These are phyloP conservation scores for Xanthoconium purpureum DNA, from an alignment of 768 basidiomycete genomes.

Conservation along the genomic window DNA sequence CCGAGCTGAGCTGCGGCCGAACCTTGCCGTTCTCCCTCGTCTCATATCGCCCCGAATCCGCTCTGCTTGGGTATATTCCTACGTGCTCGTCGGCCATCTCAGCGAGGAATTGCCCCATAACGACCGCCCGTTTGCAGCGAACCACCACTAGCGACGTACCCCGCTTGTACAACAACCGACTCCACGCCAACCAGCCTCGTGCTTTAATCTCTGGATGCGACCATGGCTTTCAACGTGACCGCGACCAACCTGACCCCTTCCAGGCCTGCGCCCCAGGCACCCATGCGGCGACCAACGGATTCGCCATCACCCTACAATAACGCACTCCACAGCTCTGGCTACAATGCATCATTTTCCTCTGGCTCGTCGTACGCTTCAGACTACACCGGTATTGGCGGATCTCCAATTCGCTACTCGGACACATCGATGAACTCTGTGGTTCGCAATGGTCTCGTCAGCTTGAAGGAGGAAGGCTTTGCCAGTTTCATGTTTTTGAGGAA, in stretches of 20 bases:
- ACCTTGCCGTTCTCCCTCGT: neutral
- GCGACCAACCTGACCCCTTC: conserved; percentile 69
- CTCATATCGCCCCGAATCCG: neutral
- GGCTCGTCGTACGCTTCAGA: conserved; percentile 59
- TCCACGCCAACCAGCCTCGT: conserved; percentile 6
- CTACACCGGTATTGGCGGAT: conserved; percentile 82
- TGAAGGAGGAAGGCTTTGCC: conserved; percentile 93
- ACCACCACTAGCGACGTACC: too few species aligned
- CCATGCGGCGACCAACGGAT: conserved; percentile 47
- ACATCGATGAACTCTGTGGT: conserved; percentile 41
- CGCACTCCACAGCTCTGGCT: conserved; percentile 52
- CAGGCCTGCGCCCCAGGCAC: conserved; percentile 74
- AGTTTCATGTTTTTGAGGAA: conserved; percentile 91
- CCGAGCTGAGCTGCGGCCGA: conserved; percentile 22
- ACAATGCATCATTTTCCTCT: conserved; percentile 56
- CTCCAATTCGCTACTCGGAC: conserved; percentile 56
- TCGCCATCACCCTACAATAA: conserved; percentile 34
- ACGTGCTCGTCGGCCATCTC: conserved; percentile 5
- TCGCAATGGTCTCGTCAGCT: conserved; percentile 68
- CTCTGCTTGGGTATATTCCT: neutral
- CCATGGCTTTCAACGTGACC: conserved; percentile 50
- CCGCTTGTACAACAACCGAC: too few species aligned
- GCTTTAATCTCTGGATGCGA: conserved; percentile 16
- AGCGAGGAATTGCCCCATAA: neutral
- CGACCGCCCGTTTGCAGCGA: too few species aligned